Evolutionary conservation across 2,329 filamentous ascomycete species (phyloP), one percentile per base, ranked within the genome.

Genomic region (Aspergillus viridinutans): DNA sequence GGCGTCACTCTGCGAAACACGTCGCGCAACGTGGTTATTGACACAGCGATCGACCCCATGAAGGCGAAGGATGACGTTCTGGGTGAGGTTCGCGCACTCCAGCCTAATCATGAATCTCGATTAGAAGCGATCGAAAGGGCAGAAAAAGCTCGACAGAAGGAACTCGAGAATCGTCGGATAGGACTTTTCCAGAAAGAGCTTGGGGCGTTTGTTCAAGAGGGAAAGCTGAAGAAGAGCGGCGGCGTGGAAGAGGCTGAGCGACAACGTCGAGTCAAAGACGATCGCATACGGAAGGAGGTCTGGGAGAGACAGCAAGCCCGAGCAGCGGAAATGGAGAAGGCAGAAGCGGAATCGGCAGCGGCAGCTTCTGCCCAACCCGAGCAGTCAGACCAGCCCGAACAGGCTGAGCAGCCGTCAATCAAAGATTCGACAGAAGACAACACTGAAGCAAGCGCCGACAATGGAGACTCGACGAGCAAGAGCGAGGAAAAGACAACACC

Each of bases 71-170:
- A 97, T 70, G 90, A 88, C 29, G 87, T 99, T 21, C 80, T 99
- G 1, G 92, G 91, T 49, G 94, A 97, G 78, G 93, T 99, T 48
- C 86, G 94, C 47, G 94, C 94, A 3, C 79, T 99, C 49, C 90
- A 94, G 70, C 92, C 93, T 1, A 97, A 99, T 69, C 94, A 99
- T 72, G 92, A 97, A 73, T 86, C 90, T 64, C 84, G 94, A 38
- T 81, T 99, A 0, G 94, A 97, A 75, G 94, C 94, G 38, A 99
- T 99, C 64, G 92, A 97, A 73, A 86, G 94, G n/a, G 94, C 94
- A 0, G 94, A 97, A 76, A 94, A 92, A 77, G 82, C 92, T 7
- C 83, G 94, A 23, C 90, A 94, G 74, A 92, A 90, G 70, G 94
- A 99, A 71, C 82, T 99, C 1, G 89, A 90, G 71, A 87, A 80